A percentile compares a stretch with the other conserved stretches of the same genome.
Evolutionary conservation across 1,284 basidiomycete species (phyloP).

Genomic region (Melampsora americana): DNA sequence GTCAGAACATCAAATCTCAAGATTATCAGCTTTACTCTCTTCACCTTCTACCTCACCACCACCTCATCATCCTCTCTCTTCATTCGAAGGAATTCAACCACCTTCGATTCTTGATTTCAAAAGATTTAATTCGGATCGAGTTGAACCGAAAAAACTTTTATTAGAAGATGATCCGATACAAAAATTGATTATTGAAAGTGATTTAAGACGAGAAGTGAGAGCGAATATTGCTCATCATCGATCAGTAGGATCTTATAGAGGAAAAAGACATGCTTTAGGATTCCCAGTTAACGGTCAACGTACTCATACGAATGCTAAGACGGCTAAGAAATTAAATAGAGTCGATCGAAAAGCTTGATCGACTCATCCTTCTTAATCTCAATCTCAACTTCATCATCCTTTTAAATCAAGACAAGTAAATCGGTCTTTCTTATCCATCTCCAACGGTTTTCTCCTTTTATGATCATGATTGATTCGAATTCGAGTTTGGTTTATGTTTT

Average conservation of each 20-base stretch:
- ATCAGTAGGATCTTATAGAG: constrained; percentile 82
- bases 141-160: constrained; percentile 41
- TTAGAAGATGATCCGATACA: constrained; percentile 62
- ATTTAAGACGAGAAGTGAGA: constrained; percentile 70
- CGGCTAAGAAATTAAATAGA: constrained; percentile 78
- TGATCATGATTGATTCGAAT: no score
- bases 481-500: no score
- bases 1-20: constrained; percentile 73
- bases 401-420: no score
- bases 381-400: no score
- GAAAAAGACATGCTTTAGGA: constrained; percentile 79
- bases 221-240: constrained; percentile 86
- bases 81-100: constrained; percentile 39
- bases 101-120: constrained; percentile 46
- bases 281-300: constrained; percentile 85
- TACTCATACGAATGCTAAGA: constrained; percentile 78
- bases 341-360: constrained; percentile 62
- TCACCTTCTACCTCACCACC: constrained; percentile 69
- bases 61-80: constrained; percentile 51
- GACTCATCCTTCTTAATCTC: constrained; percentile 62
- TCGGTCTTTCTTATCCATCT: no score
- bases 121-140: constrained; percentile 4
- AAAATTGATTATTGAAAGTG: constrained; percentile 74
- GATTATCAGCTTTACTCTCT: constrained; percentile 80
- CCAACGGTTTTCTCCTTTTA: no score